phyloP scores from a whole-genome alignment of 352 stramenopile species.

The Globisporangium megalacanthum region DNA sequence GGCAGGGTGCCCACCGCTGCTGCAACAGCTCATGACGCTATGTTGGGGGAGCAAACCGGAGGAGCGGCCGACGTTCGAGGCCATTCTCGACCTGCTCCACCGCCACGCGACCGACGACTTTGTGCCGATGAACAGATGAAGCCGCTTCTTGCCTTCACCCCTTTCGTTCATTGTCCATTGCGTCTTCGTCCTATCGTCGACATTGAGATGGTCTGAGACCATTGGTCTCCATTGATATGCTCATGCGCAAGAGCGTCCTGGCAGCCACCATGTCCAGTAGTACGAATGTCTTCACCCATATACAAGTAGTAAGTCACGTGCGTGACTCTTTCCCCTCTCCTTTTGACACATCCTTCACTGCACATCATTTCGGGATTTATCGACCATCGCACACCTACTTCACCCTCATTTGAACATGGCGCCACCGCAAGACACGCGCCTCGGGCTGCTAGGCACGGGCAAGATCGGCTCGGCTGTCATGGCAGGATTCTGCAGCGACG shows the following conservation, averaged over 20 bases:
- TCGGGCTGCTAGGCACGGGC: constrained; percentile 77
- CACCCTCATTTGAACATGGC: constrained; percentile 27
- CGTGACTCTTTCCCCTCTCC: too few relatives aligned
- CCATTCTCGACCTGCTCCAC: constrained; percentile 72
- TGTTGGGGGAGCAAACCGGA: constrained; percentile 76
- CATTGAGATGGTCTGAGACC: background rate
- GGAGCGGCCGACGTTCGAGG: constrained; percentile 75
- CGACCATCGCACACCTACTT: background rate
- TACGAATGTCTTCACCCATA: too few relatives aligned
- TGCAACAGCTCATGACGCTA: constrained; percentile 83
- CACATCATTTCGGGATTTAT: too few relatives aligned
- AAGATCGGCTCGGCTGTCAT: constrained; percentile 86
- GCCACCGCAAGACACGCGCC: constrained; percentile 43
- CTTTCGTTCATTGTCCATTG: background rate
- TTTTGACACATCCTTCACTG: too few relatives aligned
- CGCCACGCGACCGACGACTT: constrained; percentile 12
- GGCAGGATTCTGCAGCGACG: constrained; percentile 72
- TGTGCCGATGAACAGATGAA: constrained; percentile 12
- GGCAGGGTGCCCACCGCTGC: constrained; percentile 59
- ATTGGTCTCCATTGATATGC: too few relatives aligned
- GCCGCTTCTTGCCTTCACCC: background rate
- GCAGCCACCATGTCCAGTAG: too few relatives aligned
- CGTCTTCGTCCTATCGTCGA: background rate
- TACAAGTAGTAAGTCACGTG: too few relatives aligned
- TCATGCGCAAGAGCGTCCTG: too few relatives aligned